Percentiles rank a stretch among this genome's conserved stretches.
phyloP scores from a whole-genome alignment of 148 eudicot species.

The Dysphania ambrosioides region DNA sequence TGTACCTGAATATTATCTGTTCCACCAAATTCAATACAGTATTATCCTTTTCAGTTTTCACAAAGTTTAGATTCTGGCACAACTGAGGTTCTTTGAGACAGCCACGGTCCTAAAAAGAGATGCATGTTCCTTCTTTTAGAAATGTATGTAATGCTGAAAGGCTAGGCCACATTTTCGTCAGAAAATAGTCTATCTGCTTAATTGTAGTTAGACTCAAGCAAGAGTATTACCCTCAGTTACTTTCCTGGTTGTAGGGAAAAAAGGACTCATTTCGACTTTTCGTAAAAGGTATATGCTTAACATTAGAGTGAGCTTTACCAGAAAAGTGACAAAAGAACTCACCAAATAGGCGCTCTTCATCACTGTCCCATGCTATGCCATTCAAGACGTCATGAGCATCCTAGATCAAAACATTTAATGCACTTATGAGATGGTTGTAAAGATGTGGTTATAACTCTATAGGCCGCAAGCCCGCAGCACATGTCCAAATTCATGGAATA shows the following conservation, averaged over 20 bases:
- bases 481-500: not conserved
- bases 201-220: too few species aligned
- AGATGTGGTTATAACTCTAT: not conserved
- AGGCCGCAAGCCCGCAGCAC: too few species aligned
- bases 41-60: not conserved
- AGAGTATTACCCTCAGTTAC: not conserved
- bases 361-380: conserved; percentile 93
- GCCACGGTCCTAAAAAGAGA: not conserved
- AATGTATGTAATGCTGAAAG: not conserved
- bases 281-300: not conserved
- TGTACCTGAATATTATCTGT: too few species aligned
- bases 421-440: not conserved
- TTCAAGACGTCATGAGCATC: conserved; percentile 60
- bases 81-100: not conserved
- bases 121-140: not conserved
- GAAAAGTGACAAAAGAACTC: conserved; percentile 20
- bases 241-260: not conserved
- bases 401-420: conserved; percentile 33
- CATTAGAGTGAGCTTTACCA: not conserved
- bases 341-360: conserved; percentile 68
- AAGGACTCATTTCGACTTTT: too few species aligned
- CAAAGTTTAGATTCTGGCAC: not conserved
- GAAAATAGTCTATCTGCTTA: not conserved
- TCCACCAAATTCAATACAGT: too few species aligned
- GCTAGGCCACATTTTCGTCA: not conserved